Conservation (phyloP, 257 asterid species). For the Cynanchum wilfordii region DNA sequence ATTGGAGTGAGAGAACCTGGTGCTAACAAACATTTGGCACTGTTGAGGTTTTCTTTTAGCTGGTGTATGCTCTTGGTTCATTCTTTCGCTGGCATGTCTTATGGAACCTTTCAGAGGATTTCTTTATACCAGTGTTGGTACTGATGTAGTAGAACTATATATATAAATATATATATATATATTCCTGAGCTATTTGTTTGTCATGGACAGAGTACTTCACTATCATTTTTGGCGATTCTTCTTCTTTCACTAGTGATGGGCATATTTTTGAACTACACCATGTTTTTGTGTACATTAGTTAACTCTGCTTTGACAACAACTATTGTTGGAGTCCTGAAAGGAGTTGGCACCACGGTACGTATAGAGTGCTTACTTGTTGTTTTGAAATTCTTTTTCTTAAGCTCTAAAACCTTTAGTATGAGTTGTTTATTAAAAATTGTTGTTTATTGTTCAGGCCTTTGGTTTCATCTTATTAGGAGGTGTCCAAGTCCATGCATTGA, state of each 20-base stretch:
- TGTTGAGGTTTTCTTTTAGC: not conserved
- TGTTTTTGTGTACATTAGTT: constrained; percentile 94
- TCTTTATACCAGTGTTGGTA: not conserved
- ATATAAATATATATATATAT: no score
- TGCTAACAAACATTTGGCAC: no score
- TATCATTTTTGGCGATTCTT: constrained; percentile 54
- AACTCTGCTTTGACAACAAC: constrained; percentile 98
- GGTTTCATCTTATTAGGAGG: constrained; percentile 90
- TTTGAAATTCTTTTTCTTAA: constrained; percentile 3
- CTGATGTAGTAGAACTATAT: not conserved
- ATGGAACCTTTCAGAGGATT: not conserved
- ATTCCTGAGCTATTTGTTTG: not conserved
- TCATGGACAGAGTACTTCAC: constrained; percentile 59
- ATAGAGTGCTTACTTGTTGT: not conserved
- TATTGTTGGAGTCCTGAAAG: constrained; percentile 96
- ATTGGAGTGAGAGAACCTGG: no score
- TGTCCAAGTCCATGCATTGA: constrained; percentile 77
- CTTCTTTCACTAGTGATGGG: constrained; percentile 91
- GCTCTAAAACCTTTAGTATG: no score
- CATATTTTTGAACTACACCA: constrained; percentile 88
- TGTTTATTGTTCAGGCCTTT: constrained; percentile 43
- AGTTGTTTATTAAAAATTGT: not conserved
- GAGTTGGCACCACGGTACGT: constrained; percentile 92
- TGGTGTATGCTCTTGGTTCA: not conserved
- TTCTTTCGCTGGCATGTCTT: not conserved